Evolutionary conservation across 83 land plant genomes (phyloP).

Genomic region (Thuja plicata): DNA sequence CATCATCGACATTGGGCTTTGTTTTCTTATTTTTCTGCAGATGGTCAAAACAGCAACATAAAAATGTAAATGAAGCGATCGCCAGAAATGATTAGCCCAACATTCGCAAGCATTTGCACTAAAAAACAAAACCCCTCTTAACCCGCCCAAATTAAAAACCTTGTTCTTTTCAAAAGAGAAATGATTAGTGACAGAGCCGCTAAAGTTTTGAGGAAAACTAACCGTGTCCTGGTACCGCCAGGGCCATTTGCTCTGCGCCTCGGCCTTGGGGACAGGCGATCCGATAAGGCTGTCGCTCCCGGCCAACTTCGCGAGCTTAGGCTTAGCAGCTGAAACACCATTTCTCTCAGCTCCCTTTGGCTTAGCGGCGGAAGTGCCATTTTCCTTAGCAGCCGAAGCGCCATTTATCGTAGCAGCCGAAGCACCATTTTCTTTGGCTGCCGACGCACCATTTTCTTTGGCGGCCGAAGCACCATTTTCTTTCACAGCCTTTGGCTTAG

Average conservation of each 20-base stretch:
- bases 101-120: background rate
- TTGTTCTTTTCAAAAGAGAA: background rate
- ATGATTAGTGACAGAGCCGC: background rate
- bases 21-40: background rate
- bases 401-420: background rate
- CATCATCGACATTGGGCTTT: background rate
- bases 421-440: background rate
- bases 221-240: slow-evolving; percentile 32
- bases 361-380: background rate
- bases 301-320: background rate
- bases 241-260: slow-evolving; percentile 46
- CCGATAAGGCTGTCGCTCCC: slow-evolving; percentile 21
- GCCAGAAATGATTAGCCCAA: background rate
- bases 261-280: slow-evolving; percentile 26
- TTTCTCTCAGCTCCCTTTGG: no score
- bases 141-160: background rate
- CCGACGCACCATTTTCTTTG: background rate
- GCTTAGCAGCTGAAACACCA: background rate
- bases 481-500: background rate
- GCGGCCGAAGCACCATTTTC: background rate
- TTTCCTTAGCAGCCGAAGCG: background rate
- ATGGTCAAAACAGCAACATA: background rate
- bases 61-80: background rate
- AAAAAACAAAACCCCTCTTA: background rate
- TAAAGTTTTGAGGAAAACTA: background rate